These are phyloP conservation scores for Tubosaeta sp. DNA, from an alignment of 768 basidiomycete species.

Conservation along the genomic window DNA sequence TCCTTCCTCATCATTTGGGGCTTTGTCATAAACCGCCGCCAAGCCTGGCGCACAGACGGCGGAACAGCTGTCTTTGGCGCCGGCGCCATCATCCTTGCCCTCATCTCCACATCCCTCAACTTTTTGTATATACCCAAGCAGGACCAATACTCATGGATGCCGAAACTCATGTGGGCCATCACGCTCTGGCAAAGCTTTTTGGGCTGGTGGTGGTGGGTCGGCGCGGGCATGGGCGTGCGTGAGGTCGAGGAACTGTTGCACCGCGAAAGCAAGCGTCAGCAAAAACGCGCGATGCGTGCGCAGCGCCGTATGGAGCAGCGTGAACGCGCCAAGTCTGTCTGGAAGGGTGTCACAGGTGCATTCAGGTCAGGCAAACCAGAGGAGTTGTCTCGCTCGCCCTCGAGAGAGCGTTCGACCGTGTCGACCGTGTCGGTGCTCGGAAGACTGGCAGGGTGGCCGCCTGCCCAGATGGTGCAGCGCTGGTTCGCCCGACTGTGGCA, in stretches of 20 bases:
- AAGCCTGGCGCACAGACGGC: conserved; percentile 96
- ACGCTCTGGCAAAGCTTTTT: conserved; percentile 97
- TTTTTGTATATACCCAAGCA: conserved; percentile 81
- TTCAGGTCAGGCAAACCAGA: conserved; percentile 26
- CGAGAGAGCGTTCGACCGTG: conserved; percentile 8
- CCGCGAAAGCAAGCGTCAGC: conserved; percentile 51
- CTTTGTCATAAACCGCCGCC: conserved; percentile 76
- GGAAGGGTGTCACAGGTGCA: conserved; percentile 53
- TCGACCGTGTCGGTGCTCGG: background rate
- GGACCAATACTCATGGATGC: conserved; percentile 90
- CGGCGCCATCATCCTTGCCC: conserved; percentile 77
- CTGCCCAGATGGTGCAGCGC: conserved; percentile 37
- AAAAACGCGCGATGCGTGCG: conserved; percentile 42
- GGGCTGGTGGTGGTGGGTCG: conserved; percentile 99
- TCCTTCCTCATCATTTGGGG: conserved; percentile 91
- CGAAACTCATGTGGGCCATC: conserved; percentile 83
- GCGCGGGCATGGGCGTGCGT: conserved; percentile 77
- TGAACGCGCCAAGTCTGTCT: conserved; percentile 52
- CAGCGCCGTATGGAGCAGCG: conserved; percentile 47
- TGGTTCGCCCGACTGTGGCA: conserved; percentile 61
- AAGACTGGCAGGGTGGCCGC: background rate
- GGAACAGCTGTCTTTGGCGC: conserved; percentile 93
- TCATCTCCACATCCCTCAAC: conserved; percentile 80
- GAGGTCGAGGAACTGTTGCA: conserved; percentile 63
- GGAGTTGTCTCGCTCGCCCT: background rate